Evolutionary conservation across 176 grass and related monocot species (phyloP), one percentile per base, ranked within the genome.

Genomic region (Puya raimondii): DNA sequence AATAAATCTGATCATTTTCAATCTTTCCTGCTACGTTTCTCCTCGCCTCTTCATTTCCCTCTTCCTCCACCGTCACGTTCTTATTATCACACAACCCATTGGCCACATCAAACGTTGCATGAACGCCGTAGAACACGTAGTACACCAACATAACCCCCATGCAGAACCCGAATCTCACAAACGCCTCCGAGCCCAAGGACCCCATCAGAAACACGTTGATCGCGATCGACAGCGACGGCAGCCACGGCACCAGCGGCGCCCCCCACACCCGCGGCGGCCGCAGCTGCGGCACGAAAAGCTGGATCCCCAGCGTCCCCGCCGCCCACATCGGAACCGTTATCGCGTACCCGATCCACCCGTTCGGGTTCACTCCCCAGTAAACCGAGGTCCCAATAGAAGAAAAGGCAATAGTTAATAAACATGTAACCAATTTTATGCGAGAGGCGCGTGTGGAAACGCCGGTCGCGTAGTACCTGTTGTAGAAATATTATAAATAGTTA

Each of bases 181-280:
- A 91, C 0, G 80, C 77, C 65, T 74, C 1, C 0, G 49, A 67
- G 0, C 77, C 83, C 2, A 91, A 77, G 1, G 83, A 86, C 14
- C 83, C 87, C 80, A 90, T 90, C 3, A 90, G 51, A 69, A 86
- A 85, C 16, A 90, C 64, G 72, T 86, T 86, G 6, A 69, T 83
- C 23, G 80, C 73, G 0, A 90, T 50, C 0, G 80, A 90, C 63
- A 73, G 48, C 0, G 86, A 70, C 68, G 86, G 82, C 77, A 86
- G 70, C 87, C 77, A 80, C 11, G 83, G 80, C 47, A 90, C 71
- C 49, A 90, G 80, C 23, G 83, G 83, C 68, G 71, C 83, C 5
- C 82, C 71, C 79, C 77, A 89, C n/a, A 82, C 50, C 82, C 76
- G 75, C 17, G 79, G 86, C 68, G 0, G 8, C 22, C 79, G 22